Base-by-base conservation (phyloP, 345 rosid species). In the Garcia nutans region DNA sequence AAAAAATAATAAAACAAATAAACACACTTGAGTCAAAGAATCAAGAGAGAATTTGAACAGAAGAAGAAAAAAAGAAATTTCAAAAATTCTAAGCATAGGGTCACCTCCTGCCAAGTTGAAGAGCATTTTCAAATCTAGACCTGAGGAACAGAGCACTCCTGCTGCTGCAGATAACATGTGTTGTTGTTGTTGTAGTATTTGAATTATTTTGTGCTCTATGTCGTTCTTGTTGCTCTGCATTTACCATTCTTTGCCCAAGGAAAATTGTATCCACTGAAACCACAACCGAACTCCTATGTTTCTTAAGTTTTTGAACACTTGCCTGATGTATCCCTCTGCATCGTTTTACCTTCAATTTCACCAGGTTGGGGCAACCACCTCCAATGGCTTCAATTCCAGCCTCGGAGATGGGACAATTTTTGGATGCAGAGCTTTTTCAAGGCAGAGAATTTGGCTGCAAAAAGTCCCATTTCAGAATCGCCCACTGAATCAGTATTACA, bases 381-480 rank as follows among this genome's bases (percentile, higher is more conserved):
- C 74, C 85, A 2, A 84, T 75, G 2, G 85, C 86, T 78, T 75
- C 80, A 1, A 87, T 77, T n/a, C 87, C 87, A 8, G 33, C 24
- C 45, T 70, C 75, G 0, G 89, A 77, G 22, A 87, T 68, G 3
- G 89, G 87, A 71, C 89, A 84, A 61, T 75, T 87, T 81, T 87
- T 87, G n/a, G 50, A 87, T 77, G 81, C 89, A 87, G 4, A 87
- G 85, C 82, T 84, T 87, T 82, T 83, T 87, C 79, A 87, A 45
- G 6, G 84, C 83, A 10, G 10, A 22, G 77, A 79, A 87, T 62
- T 87, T 87, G 17, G 66, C 60, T 41, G 76, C 87, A 13, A 87
- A 77, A 1, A 75, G 61, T n/a, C 59, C 74, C 78, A 87, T 82
- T 77, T 81, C 87, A 5, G 8, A 0, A 47, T 84, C 87, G 22